A percentile compares a stretch with the other conserved stretches of the same genome.
Evolutionary conservation across 2,329 filamentous ascomycete species (phyloP).

Genomic region (Fusarium sp.): DNA sequence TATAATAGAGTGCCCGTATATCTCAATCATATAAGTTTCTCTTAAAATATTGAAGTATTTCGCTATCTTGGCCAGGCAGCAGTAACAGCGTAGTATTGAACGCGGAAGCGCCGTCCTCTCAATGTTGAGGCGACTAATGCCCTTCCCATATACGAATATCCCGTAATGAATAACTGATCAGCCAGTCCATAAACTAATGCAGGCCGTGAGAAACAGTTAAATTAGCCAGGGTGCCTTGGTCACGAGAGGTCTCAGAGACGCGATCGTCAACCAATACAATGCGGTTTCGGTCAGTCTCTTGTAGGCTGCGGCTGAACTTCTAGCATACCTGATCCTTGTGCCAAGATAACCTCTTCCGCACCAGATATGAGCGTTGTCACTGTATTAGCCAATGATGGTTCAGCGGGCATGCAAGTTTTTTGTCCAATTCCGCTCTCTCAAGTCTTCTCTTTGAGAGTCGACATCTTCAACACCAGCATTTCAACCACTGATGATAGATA

Average conservation of each 20-base stretch:
- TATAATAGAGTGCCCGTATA: neutral
- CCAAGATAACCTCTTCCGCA: neutral
- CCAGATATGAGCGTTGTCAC: neutral
- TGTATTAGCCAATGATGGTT: neutral
- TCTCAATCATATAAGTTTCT: no score
- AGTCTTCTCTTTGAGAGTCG: neutral
- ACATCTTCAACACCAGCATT: neutral
- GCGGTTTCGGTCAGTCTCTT: constrained; percentile 32
- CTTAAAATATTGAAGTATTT: neutral
- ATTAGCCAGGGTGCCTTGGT: neutral
- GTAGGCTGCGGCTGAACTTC: constrained; percentile 19
- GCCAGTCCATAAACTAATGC: neutral
- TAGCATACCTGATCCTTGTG: neutral
- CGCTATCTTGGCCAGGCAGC: neutral
- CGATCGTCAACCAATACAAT: neutral
- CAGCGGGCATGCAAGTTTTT: neutral
- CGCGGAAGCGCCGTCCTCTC: neutral
- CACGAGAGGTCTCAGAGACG: neutral
- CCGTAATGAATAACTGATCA: neutral
- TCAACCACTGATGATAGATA: neutral
- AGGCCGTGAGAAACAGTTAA: neutral
- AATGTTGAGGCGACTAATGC: neutral
- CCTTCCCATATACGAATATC: constrained; percentile 9
- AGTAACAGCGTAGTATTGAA: neutral
- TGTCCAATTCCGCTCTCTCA: neutral